Evolutionary conservation across 2,329 filamentous ascomycete genomes (phyloP).

Genomic region (Monilinia vaccinii-corymbosi): DNA sequence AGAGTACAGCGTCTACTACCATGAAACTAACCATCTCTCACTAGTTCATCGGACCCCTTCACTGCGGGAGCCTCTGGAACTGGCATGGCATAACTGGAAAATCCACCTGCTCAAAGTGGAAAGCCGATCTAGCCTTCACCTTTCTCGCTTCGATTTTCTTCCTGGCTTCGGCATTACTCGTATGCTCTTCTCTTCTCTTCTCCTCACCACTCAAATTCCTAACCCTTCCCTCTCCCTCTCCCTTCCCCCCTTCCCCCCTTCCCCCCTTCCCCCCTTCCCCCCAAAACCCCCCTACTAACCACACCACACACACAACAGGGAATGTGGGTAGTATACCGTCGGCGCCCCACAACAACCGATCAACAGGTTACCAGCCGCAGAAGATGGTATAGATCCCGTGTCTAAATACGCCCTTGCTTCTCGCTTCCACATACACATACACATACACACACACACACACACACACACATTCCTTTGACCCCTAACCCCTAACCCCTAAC

Average conservation of each 20-base stretch:
- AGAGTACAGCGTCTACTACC: not conserved
- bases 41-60: conserved; percentile 65
- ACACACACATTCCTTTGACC: too few species aligned
- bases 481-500: too few species aligned
- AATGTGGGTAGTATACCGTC: conserved; percentile 8
- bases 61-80: conserved; percentile 68
- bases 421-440: not conserved
- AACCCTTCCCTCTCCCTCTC: conserved; percentile 15
- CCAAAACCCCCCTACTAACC: not conserved
- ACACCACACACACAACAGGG: not conserved
- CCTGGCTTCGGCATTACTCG: conserved; percentile 17
- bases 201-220: conserved; percentile 21
- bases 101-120: conserved; percentile 57
- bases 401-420: not conserved
- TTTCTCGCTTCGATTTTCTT: conserved; percentile 23
- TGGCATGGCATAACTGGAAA: conserved; percentile 79
- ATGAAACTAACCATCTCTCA: not conserved
- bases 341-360: not conserved
- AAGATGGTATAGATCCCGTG: conserved; percentile 12
- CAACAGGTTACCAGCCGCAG: not conserved
- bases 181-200: conserved; percentile 17
- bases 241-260: too few species aligned
- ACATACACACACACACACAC: too few species aligned
- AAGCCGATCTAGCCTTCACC: conserved; percentile 38
- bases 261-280: conserved; percentile 48